Percentiles rank a stretch among this genome's conserved stretches.
phyloP scores from a whole-genome alignment of 208 protist genomes.

The Novymonas esmeraldas region DNA sequence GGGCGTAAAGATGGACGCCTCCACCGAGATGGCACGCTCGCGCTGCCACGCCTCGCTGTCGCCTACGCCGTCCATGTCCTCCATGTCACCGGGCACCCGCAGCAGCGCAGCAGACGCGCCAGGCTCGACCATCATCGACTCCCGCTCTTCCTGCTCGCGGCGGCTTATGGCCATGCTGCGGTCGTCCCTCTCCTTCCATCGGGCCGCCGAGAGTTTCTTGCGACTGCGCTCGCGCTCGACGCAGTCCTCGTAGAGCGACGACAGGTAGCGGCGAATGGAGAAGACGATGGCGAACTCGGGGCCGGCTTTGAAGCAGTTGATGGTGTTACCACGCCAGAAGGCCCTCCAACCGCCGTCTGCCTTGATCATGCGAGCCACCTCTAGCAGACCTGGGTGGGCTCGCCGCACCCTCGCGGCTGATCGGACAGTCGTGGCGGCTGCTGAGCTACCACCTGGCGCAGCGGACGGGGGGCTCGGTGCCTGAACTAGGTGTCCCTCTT shows the following conservation, averaged over 20 bases:
- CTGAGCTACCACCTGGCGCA: neutral
- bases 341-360: conserved; percentile 73
- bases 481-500: conserved; percentile 83
- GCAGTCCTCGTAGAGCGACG: conserved; percentile 82
- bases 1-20: conserved; percentile 60
- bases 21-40: conserved; percentile 36
- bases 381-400: conserved; percentile 55
- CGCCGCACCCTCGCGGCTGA: neutral
- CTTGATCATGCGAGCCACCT: conserved; percentile 79
- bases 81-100: no score
- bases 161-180: conserved; percentile 27
- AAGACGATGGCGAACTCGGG: conserved; percentile 93
- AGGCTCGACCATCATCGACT: conserved; percentile 32
- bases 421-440: neutral
- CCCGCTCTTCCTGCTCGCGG: conserved; percentile 39
- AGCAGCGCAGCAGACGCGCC: no score
- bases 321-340: conserved; percentile 90
- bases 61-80: no score
- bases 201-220: conserved; percentile 19
- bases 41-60: conserved; percentile 20
- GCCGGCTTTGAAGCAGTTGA: conserved; percentile 92
- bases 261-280: conserved; percentile 78
- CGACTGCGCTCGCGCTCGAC: conserved; percentile 60
- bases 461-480: neutral
- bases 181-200: conserved; percentile 31